Base-by-base conservation (phyloP, 2,329 filamentous ascomycete species). In the Cordyceps pruinosa region DNA sequence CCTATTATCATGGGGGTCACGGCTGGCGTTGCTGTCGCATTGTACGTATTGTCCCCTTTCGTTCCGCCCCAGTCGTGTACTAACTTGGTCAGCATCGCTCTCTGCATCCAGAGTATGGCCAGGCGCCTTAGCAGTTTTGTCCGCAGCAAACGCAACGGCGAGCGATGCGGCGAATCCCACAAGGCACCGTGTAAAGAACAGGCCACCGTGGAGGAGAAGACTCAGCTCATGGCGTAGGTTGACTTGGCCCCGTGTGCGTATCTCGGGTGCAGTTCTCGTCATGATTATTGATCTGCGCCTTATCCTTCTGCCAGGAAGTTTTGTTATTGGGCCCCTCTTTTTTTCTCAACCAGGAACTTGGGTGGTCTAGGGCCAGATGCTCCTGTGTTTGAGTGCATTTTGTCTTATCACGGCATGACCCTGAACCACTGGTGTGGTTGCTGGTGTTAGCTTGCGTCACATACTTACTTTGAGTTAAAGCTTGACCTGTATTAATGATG, bases 1-100 rank as follows among this genome's bases (percentile, higher is more conserved):
- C 87, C 88, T 2, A 76, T 89, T 54, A 72, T 87, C 53, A 78
- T 89, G 61, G 88, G 88, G 58, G 78, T 90, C 61, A 77, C 83
- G 25, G 84, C 85, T 45, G 88, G 87, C 66, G 79, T 89, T 56
- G 77, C 78, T 30, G 83, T 86, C 61, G 87, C 86, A 70, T 69
- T 88, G 78, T 81, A 75, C 68, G 78, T 75, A 61, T 47, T 35
- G 6, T 28, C 15, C 37, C 41, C 28, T 47, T 5, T n/a, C 5
- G 26, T 55, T 32, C 25, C 34, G 35, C 45, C 26, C 28, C 41
- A 7, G 6, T 34, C 39, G 9, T 30, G 48, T 56, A 35, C 72
- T 74, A 63, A 75, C 62, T 45, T 26, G 15, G 19, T 45, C 56
- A 81, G 78, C 41, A 67, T 89, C 47, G 86, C 84, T 56, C 86